These are phyloP conservation scores for Rostrohypoxylon terebratum DNA, from an alignment of 495 filamentous ascomycete species.

Conservation along the genomic window DNA sequence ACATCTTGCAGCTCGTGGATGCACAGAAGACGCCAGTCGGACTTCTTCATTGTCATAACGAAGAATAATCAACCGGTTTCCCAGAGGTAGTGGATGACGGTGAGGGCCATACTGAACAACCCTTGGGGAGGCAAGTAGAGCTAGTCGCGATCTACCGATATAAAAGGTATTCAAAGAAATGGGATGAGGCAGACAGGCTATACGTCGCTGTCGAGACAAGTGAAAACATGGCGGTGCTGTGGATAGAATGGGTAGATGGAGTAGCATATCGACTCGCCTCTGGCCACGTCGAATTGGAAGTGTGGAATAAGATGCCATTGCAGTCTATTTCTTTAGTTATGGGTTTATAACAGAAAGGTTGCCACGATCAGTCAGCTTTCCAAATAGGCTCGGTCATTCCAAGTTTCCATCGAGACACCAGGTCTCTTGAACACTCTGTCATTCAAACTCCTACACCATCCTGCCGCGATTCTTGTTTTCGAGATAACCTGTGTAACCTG, in stretches of 20 bases:
- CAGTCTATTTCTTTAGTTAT: not conserved
- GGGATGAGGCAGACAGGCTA: not conserved
- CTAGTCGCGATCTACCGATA: not conserved
- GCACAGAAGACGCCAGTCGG: not conserved
- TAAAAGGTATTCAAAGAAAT: not conserved
- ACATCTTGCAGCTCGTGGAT: not conserved
- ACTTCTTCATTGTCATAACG: not conserved
- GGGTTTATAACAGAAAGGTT: not conserved
- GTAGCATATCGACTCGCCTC: conserved; percentile 36
- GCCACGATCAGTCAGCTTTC: too few species aligned
- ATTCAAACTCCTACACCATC: too few species aligned
- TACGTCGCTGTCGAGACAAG: not conserved
- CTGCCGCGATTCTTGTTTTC: too few species aligned
- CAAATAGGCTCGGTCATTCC: too few species aligned
- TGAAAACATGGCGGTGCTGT: conserved; percentile 20
- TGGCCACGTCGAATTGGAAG: conserved; percentile 20
- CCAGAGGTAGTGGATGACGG: not conserved
- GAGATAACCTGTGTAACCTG: too few species aligned
- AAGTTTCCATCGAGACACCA: too few species aligned
- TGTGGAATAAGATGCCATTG: not conserved
- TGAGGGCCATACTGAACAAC: not conserved
- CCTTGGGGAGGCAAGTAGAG: not conserved
- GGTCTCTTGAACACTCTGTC: too few species aligned
- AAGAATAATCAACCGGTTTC: not conserved
- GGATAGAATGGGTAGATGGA: conserved; percentile 37